phyloP scores from a whole-genome alignment of 1,284 basidiomycete genomes.

The Ceratobasidium papillatum region DNA sequence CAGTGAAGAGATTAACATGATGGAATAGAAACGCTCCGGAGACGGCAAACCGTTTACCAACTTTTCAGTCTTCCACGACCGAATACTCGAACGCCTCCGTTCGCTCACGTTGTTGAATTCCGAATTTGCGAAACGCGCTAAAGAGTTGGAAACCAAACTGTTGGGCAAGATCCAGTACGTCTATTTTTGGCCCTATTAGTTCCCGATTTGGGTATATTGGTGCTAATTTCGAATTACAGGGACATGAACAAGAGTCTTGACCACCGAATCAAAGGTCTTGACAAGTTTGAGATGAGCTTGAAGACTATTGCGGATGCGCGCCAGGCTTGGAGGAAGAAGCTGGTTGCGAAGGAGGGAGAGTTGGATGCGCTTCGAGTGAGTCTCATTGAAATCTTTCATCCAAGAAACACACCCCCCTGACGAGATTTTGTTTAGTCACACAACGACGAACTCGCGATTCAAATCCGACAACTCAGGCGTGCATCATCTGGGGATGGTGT shows the following conservation, averaged over 20 bases:
- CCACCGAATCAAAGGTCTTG: constrained; percentile 87
- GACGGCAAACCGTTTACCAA: constrained; percentile 93
- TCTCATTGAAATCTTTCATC: not conserved
- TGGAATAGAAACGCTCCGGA: constrained; percentile 54
- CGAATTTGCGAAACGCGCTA: constrained; percentile 87
- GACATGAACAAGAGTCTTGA: constrained; percentile 91
- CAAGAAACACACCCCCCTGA: not conserved
- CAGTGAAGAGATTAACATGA: constrained; percentile 14
- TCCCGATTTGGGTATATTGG: not conserved
- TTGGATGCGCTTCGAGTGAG: constrained; percentile 82
- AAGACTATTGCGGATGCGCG: constrained; percentile 87
- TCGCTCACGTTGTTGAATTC: constrained; percentile 82
- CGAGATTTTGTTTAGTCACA: constrained; percentile 64
- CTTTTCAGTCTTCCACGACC: constrained; percentile 94
- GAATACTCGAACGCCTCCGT: constrained; percentile 87
- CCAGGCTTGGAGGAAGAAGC: constrained; percentile 85
- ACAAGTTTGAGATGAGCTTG: constrained; percentile 89
- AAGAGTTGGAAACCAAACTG: constrained; percentile 79
- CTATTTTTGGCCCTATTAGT: no score
- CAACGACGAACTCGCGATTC: constrained; percentile 75
- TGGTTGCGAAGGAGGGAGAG: constrained; percentile 86
- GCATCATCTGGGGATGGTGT: constrained; percentile 72
- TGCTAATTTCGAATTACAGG: constrained; percentile 47
- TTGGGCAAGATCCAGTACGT: constrained; percentile 69
- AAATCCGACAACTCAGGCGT: constrained; percentile 73